Conservation (phyloP, 257 asterid genomes). For the Solanum arcanum region DNA sequence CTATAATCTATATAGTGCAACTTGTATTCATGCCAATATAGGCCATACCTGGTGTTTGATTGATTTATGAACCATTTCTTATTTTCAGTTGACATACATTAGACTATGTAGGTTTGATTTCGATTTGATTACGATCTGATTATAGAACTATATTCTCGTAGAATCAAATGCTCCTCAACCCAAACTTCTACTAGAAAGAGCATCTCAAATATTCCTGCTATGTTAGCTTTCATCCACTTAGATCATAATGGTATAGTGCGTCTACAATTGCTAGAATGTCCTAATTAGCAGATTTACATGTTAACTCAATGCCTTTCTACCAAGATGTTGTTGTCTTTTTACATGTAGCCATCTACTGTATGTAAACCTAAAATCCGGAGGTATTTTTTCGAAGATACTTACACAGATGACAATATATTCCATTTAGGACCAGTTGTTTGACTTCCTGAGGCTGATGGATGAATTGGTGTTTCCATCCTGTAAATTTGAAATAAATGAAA, state of each 20-base stretch:
- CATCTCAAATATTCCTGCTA: not conserved
- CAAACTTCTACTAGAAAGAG: not conserved
- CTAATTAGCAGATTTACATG: not conserved
- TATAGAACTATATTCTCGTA: not conserved
- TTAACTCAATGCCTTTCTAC: not conserved
- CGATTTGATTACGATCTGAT: not conserved
- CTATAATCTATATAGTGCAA: not conserved
- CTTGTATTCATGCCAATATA: not conserved
- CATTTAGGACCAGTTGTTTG: conserved; percentile 62
- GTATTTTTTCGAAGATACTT: conserved; percentile 15
- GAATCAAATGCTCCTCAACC: not conserved
- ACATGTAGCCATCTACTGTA: not conserved
- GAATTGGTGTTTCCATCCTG: conserved; percentile 47
- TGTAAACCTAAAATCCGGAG: not conserved
- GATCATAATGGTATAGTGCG: not conserved
- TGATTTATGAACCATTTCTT: not conserved
- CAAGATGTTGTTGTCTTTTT: not conserved
- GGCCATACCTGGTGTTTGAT: not conserved
- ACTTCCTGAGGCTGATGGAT: conserved; percentile 40
- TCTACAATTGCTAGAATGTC: not conserved
- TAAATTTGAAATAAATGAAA: not conserved
- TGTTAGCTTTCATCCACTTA: not conserved
- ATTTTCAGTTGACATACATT: not conserved
- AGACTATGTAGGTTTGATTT: not conserved
- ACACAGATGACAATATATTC: conserved; percentile 67